Conservation (phyloP, 2,329 filamentous ascomycete genomes). For the Ophiostoma ips region DNA sequence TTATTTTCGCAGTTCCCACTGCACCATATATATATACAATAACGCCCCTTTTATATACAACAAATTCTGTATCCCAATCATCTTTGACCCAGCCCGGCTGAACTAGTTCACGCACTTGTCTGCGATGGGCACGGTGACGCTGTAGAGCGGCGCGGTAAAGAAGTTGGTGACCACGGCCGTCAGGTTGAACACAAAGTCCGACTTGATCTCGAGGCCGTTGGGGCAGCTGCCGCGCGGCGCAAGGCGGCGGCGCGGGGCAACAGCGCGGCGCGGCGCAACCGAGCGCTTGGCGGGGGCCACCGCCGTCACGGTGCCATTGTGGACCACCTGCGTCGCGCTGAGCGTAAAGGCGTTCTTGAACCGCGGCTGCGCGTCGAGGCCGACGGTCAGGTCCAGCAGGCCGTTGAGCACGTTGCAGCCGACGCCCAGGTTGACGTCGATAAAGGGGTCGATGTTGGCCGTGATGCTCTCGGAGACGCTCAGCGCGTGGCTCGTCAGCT, state of each 20-base stretch:
- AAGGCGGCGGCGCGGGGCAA: too few relatives aligned
- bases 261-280: too few relatives aligned
- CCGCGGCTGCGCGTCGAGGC: conserved; percentile 16
- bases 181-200: conserved; percentile 17
- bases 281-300: too few relatives aligned
- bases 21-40: too few relatives aligned
- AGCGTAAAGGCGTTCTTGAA: conserved; percentile 17
- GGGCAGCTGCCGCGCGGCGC: conserved; percentile 8
- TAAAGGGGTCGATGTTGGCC: conserved; percentile 16
- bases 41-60: too few relatives aligned
- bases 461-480: conserved; percentile 14
- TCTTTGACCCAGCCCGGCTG: too few relatives aligned
- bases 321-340: conserved; percentile 9
- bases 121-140: conserved; percentile 16
- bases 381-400: conserved; percentile 17
- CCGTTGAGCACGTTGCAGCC: conserved; percentile 16
- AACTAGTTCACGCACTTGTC: conserved; percentile 15
- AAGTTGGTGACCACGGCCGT: conserved; percentile 17
- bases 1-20: too few relatives aligned
- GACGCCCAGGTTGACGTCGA: conserved; percentile 15
- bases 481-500: conserved; percentile 11
- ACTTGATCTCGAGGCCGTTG: conserved; percentile 16
- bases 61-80: too few relatives aligned
- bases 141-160: conserved; percentile 17
- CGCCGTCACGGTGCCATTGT: too few relatives aligned